A percentile compares a stretch with the other conserved stretches of the same genome.
Conservation (phyloP, 78 protist species). For the Dictyostelium intermedium region DNA sequence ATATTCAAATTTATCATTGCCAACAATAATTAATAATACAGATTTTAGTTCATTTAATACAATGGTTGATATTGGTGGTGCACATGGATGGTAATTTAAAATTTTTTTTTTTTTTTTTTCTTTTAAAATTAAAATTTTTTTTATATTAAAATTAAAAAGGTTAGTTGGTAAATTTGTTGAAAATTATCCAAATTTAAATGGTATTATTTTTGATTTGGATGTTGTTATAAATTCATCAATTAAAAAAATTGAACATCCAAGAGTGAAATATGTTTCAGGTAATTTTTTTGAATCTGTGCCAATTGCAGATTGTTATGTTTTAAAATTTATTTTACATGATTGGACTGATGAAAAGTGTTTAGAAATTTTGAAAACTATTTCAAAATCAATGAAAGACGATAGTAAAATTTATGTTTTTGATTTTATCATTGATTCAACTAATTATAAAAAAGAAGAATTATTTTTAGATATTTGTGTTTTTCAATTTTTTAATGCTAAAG, state of each 20-base stretch:
- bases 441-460: background rate
- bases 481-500: background rate
- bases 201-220: background rate
- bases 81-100: background rate
- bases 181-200: background rate
- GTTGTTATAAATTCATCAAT: background rate
- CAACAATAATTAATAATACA: too few species aligned
- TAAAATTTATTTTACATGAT: constrained; percentile 7
- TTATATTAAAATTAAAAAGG: too few species aligned
- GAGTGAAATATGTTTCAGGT: background rate
- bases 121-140: too few species aligned
- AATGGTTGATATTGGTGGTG: constrained; percentile 3
- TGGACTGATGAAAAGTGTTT: constrained; percentile 11
- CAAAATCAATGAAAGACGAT: background rate
- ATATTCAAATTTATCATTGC: too few species aligned
- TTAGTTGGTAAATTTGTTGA: background rate
- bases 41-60: background rate
- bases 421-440: background rate
- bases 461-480: background rate
- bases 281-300: constrained; percentile 5
- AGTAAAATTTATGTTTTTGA: constrained; percentile 12
- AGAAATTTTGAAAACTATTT: background rate
- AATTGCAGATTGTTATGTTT: background rate
- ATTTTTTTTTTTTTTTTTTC: too few species aligned
- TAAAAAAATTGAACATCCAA: background rate